phyloP scores from a whole-genome alignment of 176 grass and related monocot species.

The Carex cristatella region DNA sequence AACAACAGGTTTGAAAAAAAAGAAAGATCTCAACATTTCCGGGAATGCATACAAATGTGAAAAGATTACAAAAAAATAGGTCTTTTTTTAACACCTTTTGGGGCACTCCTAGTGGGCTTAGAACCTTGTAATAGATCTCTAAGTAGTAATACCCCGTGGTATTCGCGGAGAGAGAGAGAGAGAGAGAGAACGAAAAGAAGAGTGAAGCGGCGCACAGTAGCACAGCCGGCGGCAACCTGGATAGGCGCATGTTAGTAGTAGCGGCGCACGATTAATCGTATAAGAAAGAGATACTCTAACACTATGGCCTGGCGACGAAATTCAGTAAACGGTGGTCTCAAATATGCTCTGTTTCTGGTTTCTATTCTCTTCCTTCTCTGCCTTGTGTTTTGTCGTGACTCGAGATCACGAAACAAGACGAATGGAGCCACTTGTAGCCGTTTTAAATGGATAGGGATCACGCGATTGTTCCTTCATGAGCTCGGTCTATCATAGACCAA shows the following conservation, averaged over 20 bases:
- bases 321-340: not conserved
- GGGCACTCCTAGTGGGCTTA: slow-evolving; percentile 58
- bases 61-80: not conserved
- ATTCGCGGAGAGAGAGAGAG: not conserved
- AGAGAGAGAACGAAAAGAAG: not conserved
- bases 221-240: slow-evolving; percentile 11
- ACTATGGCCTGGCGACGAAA: not conserved
- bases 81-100: slow-evolving; percentile 40
- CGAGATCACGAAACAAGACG: not conserved
- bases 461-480: not conserved
- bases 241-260: not conserved
- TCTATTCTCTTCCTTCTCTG: not conserved
- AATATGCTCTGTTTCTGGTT: slow-evolving; percentile 16
- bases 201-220: slow-evolving; percentile 15
- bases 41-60: not conserved
- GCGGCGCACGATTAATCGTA: slow-evolving; percentile 18
- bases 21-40: not conserved
- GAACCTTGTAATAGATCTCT: slow-evolving; percentile 69
- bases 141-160: slow-evolving; percentile 36
- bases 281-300: not conserved
- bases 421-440: not conserved
- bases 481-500: not conserved
- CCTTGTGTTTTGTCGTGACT: slow-evolving; percentile 22
- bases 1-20: not conserved
- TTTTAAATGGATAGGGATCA: not conserved